Conservation (phyloP, 176 grass and related monocot genomes). For the Aegilops bicornis region DNA sequence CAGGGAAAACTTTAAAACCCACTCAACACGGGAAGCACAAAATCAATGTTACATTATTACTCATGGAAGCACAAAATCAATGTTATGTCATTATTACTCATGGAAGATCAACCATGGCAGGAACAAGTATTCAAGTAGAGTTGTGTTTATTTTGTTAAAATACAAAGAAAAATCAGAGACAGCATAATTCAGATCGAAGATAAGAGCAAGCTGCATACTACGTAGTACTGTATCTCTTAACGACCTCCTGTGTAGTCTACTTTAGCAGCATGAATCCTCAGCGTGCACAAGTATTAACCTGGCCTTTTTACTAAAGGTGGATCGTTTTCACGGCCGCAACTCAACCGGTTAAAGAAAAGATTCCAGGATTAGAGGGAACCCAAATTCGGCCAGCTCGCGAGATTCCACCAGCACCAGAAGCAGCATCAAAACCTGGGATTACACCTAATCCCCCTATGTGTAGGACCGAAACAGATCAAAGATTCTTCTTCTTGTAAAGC, state of each 20-base stretch:
- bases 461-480: background rate
- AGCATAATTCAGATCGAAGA: slow-evolving; percentile 27
- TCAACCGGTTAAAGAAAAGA: background rate
- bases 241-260: background rate
- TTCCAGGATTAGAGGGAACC: slow-evolving; percentile 25
- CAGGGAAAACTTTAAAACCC: background rate
- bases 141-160: slow-evolving; percentile 9
- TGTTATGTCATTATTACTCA: background rate
- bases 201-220: slow-evolving; percentile 4
- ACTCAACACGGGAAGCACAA: background rate
- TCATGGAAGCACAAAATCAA: background rate
- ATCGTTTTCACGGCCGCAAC: background rate
- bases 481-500: background rate
- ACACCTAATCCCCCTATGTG: slow-evolving; percentile 15
- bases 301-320: slow-evolving; percentile 11
- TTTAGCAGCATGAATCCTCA: slow-evolving; percentile 28
- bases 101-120: background rate
- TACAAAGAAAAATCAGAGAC: background rate
- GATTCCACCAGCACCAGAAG: slow-evolving; percentile 39
- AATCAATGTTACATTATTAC: background rate
- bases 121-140: slow-evolving; percentile 1
- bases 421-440: slow-evolving; percentile 28
- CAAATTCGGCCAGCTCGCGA: slow-evolving; percentile 15
- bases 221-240: background rate
- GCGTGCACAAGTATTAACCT: slow-evolving; percentile 27